Conservation (phyloP, 768 basidiomycete genomes). For the Mrakia gelida region DNA sequence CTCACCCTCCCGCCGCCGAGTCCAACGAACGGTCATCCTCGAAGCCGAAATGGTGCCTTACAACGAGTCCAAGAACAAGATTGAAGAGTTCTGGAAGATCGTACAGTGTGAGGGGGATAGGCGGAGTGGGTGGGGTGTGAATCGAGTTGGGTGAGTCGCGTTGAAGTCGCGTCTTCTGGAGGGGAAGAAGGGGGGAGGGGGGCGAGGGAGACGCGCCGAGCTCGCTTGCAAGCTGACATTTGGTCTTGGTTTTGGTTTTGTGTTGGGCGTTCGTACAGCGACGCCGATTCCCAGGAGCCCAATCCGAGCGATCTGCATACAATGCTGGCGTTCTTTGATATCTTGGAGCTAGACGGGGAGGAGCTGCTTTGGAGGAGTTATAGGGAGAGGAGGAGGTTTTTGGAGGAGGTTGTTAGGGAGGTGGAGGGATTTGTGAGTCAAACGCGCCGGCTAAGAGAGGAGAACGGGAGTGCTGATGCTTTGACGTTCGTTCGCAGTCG, state of each 20-base stretch:
- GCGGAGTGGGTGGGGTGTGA: constrained; percentile 22
- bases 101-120: constrained; percentile 28
- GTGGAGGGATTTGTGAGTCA: constrained; percentile 57
- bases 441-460: no score
- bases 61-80: constrained; percentile 53
- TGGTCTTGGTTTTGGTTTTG: background rate
- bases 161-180: no score
- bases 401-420: constrained; percentile 57
- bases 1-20: background rate
- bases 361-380: constrained; percentile 60
- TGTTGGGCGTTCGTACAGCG: background rate
- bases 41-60: constrained; percentile 92
- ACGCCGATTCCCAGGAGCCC: constrained; percentile 42
- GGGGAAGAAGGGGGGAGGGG: no score
- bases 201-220: no score
- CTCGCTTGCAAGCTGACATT: no score
- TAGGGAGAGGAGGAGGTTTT: constrained; percentile 54
- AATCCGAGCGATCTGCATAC: constrained; percentile 54
- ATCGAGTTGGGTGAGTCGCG: background rate
- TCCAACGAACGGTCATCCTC: constrained; percentile 45
- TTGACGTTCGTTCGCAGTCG: constrained; percentile 18
- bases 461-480: no score
- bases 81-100: constrained; percentile 62
- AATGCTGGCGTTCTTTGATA: constrained; percentile 81
- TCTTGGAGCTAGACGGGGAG: constrained; percentile 63